Evolutionary conservation across 768 basidiomycete genomes (phyloP), one percentile per base, ranked within the genome.

Genomic region (Termitomyces sp.): DNA sequence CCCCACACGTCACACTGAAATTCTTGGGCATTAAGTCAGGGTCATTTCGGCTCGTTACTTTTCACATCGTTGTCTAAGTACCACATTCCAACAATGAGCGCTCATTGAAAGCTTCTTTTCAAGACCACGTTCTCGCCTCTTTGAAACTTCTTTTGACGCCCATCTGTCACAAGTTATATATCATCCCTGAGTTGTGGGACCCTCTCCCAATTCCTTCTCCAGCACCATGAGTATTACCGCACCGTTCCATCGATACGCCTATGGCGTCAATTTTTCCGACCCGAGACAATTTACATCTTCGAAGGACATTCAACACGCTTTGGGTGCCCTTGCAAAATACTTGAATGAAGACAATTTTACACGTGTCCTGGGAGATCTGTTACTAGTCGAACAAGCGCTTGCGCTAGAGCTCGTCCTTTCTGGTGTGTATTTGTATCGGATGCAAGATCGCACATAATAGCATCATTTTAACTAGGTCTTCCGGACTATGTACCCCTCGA

Each of bases 381-480:
- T 48, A n/a, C n/a, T n/a, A 36, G 33, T 68, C 2, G 52, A 67
- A 7, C 56, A 67, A 27, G 49, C 10, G 5, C 58, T 61, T n/a
- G 53, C 56, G 3, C 33, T 68, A 13, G 69, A 65, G 49, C 60
- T 70, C 10, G 46, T 68, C 39, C 29, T 70, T 11, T 68, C 66
- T 40, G 51, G 68, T 62, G 54, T 40, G 62, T 60, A 16, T 33
- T 52, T 32, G n/a, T 64, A 39, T 25, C 32, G 52, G 33, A 59
- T 3, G 41, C 16, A n/a, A 27, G 35, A 36, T n/a, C 11, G 27
- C 11, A 3, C n/a, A 49, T 36, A 18, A 25, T 36, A 18, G 1
- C 23, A 25, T 35, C 23, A 7, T 48, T 3, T 10, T 18, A 12
- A 36, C 6, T 29, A 66, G 62, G 50, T 32, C 54, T 67, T 20